Conservation (phyloP, 2,329 filamentous ascomycete species). For the Ceratocystis papillata region DNA sequence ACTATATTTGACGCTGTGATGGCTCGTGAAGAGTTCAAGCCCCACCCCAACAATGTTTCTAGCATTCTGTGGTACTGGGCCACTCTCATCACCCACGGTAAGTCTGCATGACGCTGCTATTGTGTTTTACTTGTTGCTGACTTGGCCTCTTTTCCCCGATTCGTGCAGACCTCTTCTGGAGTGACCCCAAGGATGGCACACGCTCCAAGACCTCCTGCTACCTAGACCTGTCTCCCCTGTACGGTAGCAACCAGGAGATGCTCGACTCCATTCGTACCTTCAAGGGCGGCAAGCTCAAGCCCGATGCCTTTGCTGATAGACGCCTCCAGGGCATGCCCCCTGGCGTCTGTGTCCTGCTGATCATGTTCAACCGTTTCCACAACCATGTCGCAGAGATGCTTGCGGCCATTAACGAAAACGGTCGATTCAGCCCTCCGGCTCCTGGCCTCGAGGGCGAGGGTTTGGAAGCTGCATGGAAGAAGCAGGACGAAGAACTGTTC, state of each 20-base stretch:
- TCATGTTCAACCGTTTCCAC: constrained; percentile 79
- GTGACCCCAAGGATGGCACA: constrained; percentile 49
- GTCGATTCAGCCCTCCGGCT: constrained; percentile 59
- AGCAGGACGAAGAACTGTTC: constrained; percentile 68
- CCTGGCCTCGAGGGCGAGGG: constrained; percentile 41
- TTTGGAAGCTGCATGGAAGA: constrained; percentile 46
- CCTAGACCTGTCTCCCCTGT: constrained; percentile 59
- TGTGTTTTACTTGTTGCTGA: background rate
- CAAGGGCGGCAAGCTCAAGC: constrained; percentile 59
- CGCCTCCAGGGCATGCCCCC: constrained; percentile 60
- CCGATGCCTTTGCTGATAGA: constrained; percentile 61
- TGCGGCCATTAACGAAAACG: constrained; percentile 74
- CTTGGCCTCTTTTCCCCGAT: too few species aligned
- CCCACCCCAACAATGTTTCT: constrained; percentile 61
- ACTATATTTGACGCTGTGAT: constrained; percentile 54
- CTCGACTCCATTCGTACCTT: constrained; percentile 59
- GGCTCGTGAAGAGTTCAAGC: constrained; percentile 40
- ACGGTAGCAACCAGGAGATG: constrained; percentile 56
- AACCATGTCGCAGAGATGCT: constrained; percentile 74
- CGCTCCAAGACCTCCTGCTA: constrained; percentile 60
- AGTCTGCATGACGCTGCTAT: constrained; percentile 21
- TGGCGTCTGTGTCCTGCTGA: constrained; percentile 57
- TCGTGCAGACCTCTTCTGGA: constrained; percentile 54
- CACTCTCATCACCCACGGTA: constrained; percentile 61
- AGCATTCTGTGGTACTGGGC: constrained; percentile 64